A percentile compares a stretch with the other conserved stretches of the same genome.
Conservation (phyloP, 2,329 filamentous ascomycete species). For the Capronia coronata region DNA sequence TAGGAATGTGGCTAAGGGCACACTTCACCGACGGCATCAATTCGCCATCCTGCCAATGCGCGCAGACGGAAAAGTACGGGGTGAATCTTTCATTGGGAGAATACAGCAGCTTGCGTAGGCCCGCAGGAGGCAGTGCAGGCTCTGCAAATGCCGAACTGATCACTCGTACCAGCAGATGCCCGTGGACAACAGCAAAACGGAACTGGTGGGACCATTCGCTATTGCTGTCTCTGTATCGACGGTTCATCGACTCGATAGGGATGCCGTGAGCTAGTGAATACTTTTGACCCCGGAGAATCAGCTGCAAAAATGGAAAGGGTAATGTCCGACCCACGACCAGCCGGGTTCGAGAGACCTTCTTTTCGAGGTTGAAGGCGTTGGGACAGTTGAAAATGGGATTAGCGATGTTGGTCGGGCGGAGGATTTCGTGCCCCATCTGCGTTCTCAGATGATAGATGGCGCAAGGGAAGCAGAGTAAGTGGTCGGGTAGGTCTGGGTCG, state of each 20-base stretch:
- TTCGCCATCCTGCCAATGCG: conserved; percentile 57
- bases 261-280: conserved; percentile 47
- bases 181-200: conserved; percentile 49
- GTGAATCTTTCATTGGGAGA: conserved; percentile 52
- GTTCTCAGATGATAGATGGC: conserved; percentile 50
- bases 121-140: conserved; percentile 46
- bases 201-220: conserved; percentile 50
- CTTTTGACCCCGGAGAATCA: conserved; percentile 47
- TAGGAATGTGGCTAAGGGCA: conserved; percentile 52
- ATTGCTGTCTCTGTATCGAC: conserved; percentile 47
- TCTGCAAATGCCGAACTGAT: conserved; percentile 49
- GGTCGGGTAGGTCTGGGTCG: conserved; percentile 47
- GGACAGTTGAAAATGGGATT: conserved; percentile 55
- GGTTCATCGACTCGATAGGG: conserved; percentile 40
- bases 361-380: conserved; percentile 44
- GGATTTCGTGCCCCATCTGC: conserved; percentile 47
- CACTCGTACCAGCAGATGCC: conserved; percentile 53
- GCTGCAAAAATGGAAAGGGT: conserved; percentile 54
- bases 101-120: conserved; percentile 52
- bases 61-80: conserved; percentile 57
- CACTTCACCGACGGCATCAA: conserved; percentile 57
- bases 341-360: conserved; percentile 45
- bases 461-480: conserved; percentile 56
- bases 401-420: conserved; percentile 48
- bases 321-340: conserved; percentile 51